Evolutionary conservation across 2,329 filamentous ascomycete genomes (phyloP), one percentile per base, ranked within the genome.

Genomic region (Alternaria angustiovoidea): DNA sequence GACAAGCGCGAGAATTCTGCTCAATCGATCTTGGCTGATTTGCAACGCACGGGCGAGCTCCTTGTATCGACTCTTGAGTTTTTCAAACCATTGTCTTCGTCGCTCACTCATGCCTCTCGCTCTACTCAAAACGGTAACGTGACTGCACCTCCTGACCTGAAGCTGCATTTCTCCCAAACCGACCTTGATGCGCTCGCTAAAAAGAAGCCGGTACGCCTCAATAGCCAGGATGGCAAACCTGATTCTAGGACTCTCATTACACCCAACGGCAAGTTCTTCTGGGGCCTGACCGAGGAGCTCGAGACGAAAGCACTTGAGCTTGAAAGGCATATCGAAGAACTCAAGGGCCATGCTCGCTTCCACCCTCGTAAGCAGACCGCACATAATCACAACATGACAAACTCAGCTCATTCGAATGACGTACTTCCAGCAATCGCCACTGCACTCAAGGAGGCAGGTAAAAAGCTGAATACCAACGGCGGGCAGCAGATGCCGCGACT

Each of bases 261-360:
- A 0, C 90, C 91, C 0, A 88, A 90, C 62, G 91, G 91, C 11
- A 89, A 92, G 63, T 91, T 90, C 73, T 83, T 94, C n/a, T 88
- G 89, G 65, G 89, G 91, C 59, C 79, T 95, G 54, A 88, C 84
- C 1, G 79, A 84, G 4, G 87, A 89, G 42, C 88, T 94, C 63
- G 91, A 94, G 72, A 83, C 89, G 34, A 85, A 85, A 5, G 94
- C 91, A 66, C 81, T 94, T 11, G 83, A 87, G 51, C 83, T 94
- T 5, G 92, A 94, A 75, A 81, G 83, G 46, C 67, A 72, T 12
- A 76, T 79, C 26, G 74, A 76, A 56, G 69, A 73, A 48, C 43
- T 73, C 2, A 70, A 71, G 47, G 70, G 73, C 8, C 62, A 65
- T 16, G 65, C 71, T 24, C 68, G 71, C 22, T 79, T 76, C 59